These are phyloP conservation scores for Patellifolia procumbens DNA, from an alignment of 179 eudicot genomes.

Conservation along the genomic window DNA sequence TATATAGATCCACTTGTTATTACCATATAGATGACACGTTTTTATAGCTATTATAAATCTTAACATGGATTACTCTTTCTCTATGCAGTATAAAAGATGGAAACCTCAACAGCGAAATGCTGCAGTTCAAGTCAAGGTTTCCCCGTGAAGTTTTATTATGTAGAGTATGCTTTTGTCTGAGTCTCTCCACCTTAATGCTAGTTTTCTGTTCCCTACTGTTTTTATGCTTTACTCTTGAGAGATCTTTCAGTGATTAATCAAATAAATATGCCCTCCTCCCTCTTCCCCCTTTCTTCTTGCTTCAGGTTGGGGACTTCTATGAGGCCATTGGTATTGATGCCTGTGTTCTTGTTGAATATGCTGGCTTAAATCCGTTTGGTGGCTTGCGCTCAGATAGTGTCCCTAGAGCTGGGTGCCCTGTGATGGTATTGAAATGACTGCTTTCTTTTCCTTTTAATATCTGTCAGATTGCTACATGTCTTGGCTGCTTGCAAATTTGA, in stretches of 20 bases:
- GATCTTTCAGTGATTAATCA: conserved; percentile 11
- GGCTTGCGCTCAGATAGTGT: conserved; percentile 93
- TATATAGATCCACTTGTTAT: not conserved
- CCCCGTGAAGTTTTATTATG: conserved; percentile 97
- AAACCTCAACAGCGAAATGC: conserved; percentile 83
- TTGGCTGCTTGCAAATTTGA: not conserved
- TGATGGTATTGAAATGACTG: conserved; percentile 59
- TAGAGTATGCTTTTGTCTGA: conserved; percentile 60
- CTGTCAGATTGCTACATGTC: conserved; percentile 9
- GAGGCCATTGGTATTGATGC: conserved; percentile 98
- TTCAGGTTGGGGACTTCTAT: conserved; percentile 93
- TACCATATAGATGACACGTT: not conserved
- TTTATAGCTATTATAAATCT: not conserved
- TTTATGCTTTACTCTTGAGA: conserved; percentile 15
- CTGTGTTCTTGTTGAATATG: conserved; percentile 93
- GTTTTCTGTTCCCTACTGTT: not conserved
- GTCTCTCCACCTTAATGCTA: not conserved
- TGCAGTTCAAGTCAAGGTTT: conserved; percentile 92
- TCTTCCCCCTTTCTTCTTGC: not conserved
- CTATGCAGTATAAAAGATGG: conserved; percentile 91
- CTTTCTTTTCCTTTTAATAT: conserved; percentile 6
- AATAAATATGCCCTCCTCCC: not conserved
- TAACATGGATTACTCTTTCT: conserved; percentile 15
- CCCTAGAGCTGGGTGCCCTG: conserved; percentile 99
- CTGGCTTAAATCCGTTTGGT: conserved; percentile 97